Evolutionary conservation across 768 basidiomycete genomes (phyloP), one percentile per base, ranked within the genome.

Genomic region (Cantharellus anzutake): DNA sequence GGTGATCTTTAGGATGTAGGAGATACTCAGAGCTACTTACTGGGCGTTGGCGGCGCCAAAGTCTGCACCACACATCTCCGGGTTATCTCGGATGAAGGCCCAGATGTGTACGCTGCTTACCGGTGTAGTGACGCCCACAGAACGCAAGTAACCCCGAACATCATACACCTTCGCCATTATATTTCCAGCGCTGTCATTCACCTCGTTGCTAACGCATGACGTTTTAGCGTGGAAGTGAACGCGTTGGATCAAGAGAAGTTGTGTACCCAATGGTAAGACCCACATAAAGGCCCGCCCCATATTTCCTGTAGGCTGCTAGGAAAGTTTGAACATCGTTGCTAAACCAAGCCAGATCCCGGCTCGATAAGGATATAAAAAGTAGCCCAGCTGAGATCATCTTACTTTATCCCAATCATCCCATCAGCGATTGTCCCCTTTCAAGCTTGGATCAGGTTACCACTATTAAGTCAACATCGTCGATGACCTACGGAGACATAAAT

Each of bases 21-120:
- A 29, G 20, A 29, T 29, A 29, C 20, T 29, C 20, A 37, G 11
- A 55, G 11, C 1, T 14, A 11, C 52, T 11, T 35, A 55, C 52
- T 55, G 52, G 14, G 52, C 52, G 35, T 55, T 55, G 35, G 52
- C 52, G 52, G 11, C 52, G 11, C 7, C 52, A 38, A 55, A 55
- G 52, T 55, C 52, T 14, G 14, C 52, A 11, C 34, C 39, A n/a
- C 42, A 58, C 59, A 60, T 60, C 20, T n/a, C 56, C 11, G 59
- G 59, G 56, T 60, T 60, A 41, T 16, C 59, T 5, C 59, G 59
- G 35, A 60, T 59, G 56, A 59, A 60, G 5, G 59, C 59, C 59
- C 59, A 60, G n/a, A 56, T 60, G 57, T 60, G 59, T 29, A 59
- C 59, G 7, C 57, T 59, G 59, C 58, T 60, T 5, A 60, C 59